These are phyloP conservation scores for Aspergillus clavatus DNA, from an alignment of 2,329 filamentous ascomycete genomes.

Conservation along the genomic window DNA sequence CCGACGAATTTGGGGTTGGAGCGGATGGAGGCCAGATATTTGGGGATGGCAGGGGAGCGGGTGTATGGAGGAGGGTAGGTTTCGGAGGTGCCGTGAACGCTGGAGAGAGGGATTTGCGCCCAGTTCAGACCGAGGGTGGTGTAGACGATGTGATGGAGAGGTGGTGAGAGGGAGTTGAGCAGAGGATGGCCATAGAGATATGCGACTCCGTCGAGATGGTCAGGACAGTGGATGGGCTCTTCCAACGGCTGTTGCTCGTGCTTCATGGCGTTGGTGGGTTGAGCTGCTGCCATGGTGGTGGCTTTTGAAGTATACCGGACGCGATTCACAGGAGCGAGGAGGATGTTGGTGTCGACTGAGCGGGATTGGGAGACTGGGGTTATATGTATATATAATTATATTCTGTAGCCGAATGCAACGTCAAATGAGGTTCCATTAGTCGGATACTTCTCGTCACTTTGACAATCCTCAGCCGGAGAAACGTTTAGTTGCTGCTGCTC, in stretches of 20 bases:
- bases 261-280: conserved; percentile 9
- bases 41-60: conserved; percentile 31
- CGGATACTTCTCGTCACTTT: too few relatives aligned
- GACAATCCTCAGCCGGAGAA: too few relatives aligned
- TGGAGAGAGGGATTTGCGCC: conserved; percentile 47
- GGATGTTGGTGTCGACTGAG: too few relatives aligned
- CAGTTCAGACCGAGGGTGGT: conserved; percentile 48
- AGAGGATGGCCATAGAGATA: conserved; percentile 56
- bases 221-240: conserved; percentile 29
- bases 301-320: not conserved
- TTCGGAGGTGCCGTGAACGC: conserved; percentile 24
- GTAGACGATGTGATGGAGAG: conserved; percentile 53
- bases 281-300: conserved; percentile 22
- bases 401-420: too few relatives aligned
- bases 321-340: too few relatives aligned
- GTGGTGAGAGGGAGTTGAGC: conserved; percentile 53
- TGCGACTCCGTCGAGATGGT: conserved; percentile 45
- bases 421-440: too few relatives aligned
- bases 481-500: conserved; percentile 8
- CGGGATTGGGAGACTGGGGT: too few relatives aligned
- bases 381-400: too few relatives aligned
- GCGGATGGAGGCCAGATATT: conserved; percentile 32
- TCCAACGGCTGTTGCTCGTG: conserved; percentile 17
- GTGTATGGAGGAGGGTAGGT: conserved; percentile 35
- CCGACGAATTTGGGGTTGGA: conserved; percentile 48